Base-by-base conservation (phyloP, 352 stramenopile species). In the Pilasporangium apinafurcum region DNA sequence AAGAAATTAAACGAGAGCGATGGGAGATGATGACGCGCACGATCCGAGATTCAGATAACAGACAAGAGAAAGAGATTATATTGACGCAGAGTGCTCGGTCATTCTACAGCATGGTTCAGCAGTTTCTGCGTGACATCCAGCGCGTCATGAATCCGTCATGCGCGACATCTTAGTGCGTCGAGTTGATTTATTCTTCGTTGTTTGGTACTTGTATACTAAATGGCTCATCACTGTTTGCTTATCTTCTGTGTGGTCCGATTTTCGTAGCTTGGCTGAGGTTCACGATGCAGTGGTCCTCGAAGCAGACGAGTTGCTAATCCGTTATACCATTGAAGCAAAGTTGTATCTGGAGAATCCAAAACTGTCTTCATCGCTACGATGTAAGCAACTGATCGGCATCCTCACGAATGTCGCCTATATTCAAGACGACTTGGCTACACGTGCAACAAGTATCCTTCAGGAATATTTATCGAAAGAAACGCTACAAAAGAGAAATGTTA, bases 1-100 rank as follows among this genome's bases (percentile, higher is more conserved):
- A 88, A 40, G 77, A 92, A 65, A 70, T 92, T 38, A 90, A 89
- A 32, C 75, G 80, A 2, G 80, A 92, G 52, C 74, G 80, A 33
- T 92, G 80, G 80, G 80, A 90, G 41, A 83, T 89, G 68, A 62
- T 61, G 14, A 64, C 62, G 20, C 62, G 76, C 5, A 85, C 62
- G 43, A 86, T 92, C 37, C 75, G 80, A 8, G 76, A 88, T 28
- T 70, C 73, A 1, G 71, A 87, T 13, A 83, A 67, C 37, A 84
- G 73, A 35, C 35, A 63, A 30, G 77, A 92, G 33, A 53, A 59
- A 20, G 80, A 90, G 51, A 86, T 92, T 48, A 68, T 82, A n/a
- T 56, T 92, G 43, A 89, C 71, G 6, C 77, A 92, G 37, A 92
- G 80, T 43, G 77, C 75, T 16, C 59, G 76, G 2, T 80, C 62